Evolutionary conservation across 129 eudicot genomes (phyloP).

Genomic region (Centella asiatica): DNA sequence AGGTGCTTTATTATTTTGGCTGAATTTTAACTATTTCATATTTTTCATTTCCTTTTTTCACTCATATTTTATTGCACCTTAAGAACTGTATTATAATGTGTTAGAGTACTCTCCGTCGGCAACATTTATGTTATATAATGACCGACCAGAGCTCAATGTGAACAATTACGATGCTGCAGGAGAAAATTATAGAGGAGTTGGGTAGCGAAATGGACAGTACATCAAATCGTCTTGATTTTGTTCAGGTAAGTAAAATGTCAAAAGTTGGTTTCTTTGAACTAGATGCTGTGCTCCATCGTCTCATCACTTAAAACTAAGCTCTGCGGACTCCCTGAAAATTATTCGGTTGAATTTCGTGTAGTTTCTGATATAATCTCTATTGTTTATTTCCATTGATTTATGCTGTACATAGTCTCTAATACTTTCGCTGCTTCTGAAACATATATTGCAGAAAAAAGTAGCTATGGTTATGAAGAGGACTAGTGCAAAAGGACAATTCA

Average conservation of each 20-base stretch:
- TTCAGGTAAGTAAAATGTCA: conserved; percentile 38
- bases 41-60: too few species aligned
- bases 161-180: conserved; percentile 35
- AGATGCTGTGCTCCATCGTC: background rate
- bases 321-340: too few species aligned
- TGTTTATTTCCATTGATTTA: background rate
- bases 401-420: background rate
- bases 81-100: too few species aligned
- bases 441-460: conserved; percentile 71
- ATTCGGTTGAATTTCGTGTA: background rate
- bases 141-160: background rate
- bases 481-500: conserved; percentile 79
- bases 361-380: background rate
- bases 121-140: background rate
- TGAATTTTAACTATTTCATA: background rate
- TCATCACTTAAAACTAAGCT: background rate
- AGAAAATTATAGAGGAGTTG: conserved; percentile 65
- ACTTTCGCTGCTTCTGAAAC: background rate
- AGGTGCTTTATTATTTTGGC: conserved; percentile 24
- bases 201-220: conserved; percentile 92
- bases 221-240: conserved; percentile 85
- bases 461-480: conserved; percentile 88
- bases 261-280: background rate
- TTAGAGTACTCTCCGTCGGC: background rate
- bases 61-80: background rate